Conservation (phyloP, 2,329 filamentous ascomycete species). For the Fusarium zealandicum region DNA sequence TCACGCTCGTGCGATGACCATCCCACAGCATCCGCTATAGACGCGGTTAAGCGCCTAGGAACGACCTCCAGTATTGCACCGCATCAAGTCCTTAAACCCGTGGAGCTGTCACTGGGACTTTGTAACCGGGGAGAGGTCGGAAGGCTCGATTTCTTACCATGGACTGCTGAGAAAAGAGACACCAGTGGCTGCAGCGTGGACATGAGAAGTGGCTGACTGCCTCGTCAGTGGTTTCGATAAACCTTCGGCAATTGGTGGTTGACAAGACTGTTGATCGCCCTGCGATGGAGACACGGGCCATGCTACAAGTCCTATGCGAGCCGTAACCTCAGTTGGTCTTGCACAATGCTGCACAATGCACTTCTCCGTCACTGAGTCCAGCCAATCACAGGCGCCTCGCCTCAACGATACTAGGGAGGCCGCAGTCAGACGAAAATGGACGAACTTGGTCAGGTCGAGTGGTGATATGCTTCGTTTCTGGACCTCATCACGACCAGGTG, state of each 20-base stretch:
- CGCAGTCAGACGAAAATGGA: constrained; percentile 3
- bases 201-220: constrained; percentile 12
- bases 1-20: not conserved
- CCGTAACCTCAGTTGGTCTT: not conserved
- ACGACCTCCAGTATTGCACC: not conserved
- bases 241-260: no score
- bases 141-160: not conserved
- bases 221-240: not conserved
- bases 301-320: not conserved
- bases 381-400: not conserved
- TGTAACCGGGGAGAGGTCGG: constrained; percentile 5
- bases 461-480: not conserved
- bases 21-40: constrained; percentile 9
- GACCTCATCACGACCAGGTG: constrained; percentile 1
- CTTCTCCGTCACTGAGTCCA: constrained; percentile 1
- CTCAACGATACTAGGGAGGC: constrained; percentile 3
- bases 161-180: not conserved
- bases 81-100: not conserved
- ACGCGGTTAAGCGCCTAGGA: constrained; percentile 7
- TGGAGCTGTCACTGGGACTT: constrained; percentile 1
- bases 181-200: not conserved
- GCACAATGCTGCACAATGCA: constrained; percentile 9
- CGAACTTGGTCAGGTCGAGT: not conserved
- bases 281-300: no score
- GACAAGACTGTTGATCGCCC: no score